These are phyloP conservation scores for Petrea volubilis DNA, from an alignment of 257 asterid genomes.

Conservation along the genomic window DNA sequence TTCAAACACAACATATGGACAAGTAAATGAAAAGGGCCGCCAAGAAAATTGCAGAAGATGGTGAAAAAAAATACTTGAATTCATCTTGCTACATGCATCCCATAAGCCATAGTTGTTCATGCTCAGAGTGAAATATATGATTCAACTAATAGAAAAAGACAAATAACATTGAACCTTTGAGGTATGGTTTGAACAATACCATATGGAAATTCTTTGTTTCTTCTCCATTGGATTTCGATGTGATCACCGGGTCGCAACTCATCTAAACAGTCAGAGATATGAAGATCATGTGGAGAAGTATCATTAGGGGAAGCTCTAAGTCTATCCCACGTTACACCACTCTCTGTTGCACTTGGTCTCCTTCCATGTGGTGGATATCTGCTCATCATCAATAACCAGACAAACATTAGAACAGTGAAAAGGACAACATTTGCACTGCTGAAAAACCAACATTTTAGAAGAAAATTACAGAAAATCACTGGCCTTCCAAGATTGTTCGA, in stretches of 20 bases:
- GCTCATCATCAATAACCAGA: constrained; percentile 3
- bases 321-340: constrained; percentile 82
- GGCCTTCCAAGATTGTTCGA: too few relatives aligned
- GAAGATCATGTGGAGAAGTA: constrained; percentile 66
- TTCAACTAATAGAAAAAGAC: neutral
- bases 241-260: constrained; percentile 81
- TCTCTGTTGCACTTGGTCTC: constrained; percentile 62
- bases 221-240: constrained; percentile 94
- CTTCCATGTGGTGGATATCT: constrained; percentile 91
- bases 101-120: too few relatives aligned
- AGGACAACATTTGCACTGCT: neutral
- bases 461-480: too few relatives aligned
- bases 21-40: constrained; percentile 1
- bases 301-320: constrained; percentile 73
- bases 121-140: too few relatives aligned
- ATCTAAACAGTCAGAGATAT: constrained; percentile 63
- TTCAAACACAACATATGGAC: constrained; percentile 2
- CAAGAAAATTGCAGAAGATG: neutral
- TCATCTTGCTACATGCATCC: neutral
- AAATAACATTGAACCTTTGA: neutral
- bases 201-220: constrained; percentile 82
- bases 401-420: neutral
- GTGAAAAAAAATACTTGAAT: neutral
- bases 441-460: neutral
- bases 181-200: constrained; percentile 48